A percentile compares a stretch with the other conserved stretches of the same genome.
These are phyloP conservation scores for Melanopsichium pennsylvanicum DNA, from an alignment of 1,284 basidiomycete genomes.

Conservation along the genomic window DNA sequence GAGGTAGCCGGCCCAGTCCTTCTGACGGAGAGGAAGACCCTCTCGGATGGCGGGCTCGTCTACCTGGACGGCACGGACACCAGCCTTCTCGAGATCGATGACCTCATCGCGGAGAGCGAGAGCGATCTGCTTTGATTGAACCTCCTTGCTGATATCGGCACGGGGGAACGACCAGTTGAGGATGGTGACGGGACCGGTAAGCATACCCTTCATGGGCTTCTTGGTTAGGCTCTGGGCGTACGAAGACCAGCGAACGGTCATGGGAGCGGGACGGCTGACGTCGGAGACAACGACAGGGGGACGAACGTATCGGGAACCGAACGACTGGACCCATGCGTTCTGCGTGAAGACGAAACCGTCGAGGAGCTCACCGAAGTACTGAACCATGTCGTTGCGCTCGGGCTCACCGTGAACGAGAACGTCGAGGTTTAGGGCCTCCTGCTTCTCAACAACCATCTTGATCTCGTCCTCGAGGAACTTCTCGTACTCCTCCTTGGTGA, in stretches of 20 bases:
- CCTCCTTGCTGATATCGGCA: conserved; percentile 93
- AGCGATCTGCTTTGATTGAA: conserved; percentile 98
- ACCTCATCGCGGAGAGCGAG: conserved; percentile 99
- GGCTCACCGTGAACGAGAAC: conserved; percentile 99
- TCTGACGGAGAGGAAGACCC: conserved; percentile 70
- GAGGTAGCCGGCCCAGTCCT: conserved; percentile 63
- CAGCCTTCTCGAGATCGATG: conserved; percentile 93
- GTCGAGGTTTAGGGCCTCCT: conserved; percentile 95
- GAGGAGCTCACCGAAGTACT: conserved; percentile 99
- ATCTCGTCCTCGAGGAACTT: conserved; percentile 99
- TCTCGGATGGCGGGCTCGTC: conserved; percentile 99
- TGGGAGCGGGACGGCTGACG: conserved; percentile 88
- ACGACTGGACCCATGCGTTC: conserved; percentile 99
- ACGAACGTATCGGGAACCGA: conserved; percentile 87
- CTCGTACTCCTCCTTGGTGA: conserved; percentile 88
- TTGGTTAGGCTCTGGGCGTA: conserved; percentile 94
- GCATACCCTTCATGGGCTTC: conserved; percentile 99
- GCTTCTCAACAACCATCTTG: conserved; percentile 90
- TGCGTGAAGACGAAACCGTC: conserved; percentile 97
- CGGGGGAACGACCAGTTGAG: conserved; percentile 99
- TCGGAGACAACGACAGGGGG: conserved; percentile 99
- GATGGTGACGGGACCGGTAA: conserved; percentile 79
- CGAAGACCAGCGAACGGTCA: conserved; percentile 96
- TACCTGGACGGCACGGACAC: conserved; percentile 97
- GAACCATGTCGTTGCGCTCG: conserved; percentile 98